Conservation (phyloP, 2,329 filamentous ascomycete genomes). For the Magnaporthiopsis incrustans region DNA sequence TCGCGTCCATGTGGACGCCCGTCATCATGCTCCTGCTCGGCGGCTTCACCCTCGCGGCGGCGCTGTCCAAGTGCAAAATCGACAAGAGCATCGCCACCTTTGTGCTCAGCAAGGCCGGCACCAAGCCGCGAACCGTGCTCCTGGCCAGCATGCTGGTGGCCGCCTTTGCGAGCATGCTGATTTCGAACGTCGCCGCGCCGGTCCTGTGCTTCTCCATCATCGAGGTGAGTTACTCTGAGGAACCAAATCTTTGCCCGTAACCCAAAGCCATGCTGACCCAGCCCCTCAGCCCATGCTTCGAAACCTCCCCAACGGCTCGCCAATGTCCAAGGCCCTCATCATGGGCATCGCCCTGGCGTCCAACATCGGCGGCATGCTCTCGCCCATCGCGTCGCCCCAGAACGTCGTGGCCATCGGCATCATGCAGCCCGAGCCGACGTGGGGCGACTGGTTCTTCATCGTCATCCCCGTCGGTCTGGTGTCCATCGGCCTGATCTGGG, state of each 20-base stretch:
- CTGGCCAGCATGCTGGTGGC: conserved; percentile 99
- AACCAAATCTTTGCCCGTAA: background rate
- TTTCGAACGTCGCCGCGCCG: conserved; percentile 94
- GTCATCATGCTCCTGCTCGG: conserved; percentile 97
- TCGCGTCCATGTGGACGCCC: conserved; percentile 96
- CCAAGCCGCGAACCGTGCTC: conserved; percentile 78
- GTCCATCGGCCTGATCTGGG: conserved; percentile 82
- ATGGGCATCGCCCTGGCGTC: conserved; percentile 91
- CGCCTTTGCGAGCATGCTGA: conserved; percentile 97
- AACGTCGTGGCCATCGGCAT: conserved; percentile 95
- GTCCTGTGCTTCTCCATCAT: conserved; percentile 98
- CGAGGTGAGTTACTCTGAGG: conserved; percentile 46
- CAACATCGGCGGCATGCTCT: conserved; percentile 93
- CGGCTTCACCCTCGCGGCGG: conserved; percentile 92
- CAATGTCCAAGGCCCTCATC: conserved; percentile 92
- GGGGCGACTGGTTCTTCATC: conserved; percentile 97
- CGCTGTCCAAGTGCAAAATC: conserved; percentile 93
- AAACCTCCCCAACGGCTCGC: conserved; percentile 80
- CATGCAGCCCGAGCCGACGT: conserved; percentile 85
- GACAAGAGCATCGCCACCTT: conserved; percentile 96
- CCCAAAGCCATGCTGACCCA: conserved; percentile 1
- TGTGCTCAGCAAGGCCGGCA: conserved; percentile 92
- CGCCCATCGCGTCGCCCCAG: conserved; percentile 93
- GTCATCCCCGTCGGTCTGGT: conserved; percentile 87
- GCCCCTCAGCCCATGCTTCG: conserved; percentile 71